Base-by-base conservation (phyloP, 1,139 yeast species). In the Blastobotrys proliferans region DNA sequence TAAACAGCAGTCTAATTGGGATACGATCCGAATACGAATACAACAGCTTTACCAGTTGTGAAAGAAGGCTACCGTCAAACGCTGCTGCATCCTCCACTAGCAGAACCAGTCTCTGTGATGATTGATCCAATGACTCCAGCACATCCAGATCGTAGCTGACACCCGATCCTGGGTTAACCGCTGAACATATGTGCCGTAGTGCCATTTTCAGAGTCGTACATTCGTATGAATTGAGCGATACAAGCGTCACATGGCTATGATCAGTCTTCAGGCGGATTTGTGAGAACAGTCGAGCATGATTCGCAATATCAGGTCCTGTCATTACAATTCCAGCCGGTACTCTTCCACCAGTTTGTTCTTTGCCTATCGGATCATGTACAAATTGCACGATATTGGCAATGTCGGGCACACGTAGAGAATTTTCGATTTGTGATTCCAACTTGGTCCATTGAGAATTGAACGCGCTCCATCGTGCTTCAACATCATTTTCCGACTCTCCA, bases 1-100 rank as follows among this genome's bases (percentile, higher is more conserved):
- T 83, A 57, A 81, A 60, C 6, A 79, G 57, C 9, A 79, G 51
- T 47, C 71, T 69, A 41, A 77, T 54, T 0, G 79, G 77, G 16
- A 66, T 49, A 33, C 45, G 50, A 3, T 50, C 42, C 6, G 69
- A 52, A 25, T 64, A 61, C 1, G 63, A 63, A 51, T 74, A 71
- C 39, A 81, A 57, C 33, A 77, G 57, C 39, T 68, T 68, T 19
- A 82, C 54, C 27, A 81, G 56, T 21, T 72, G 77, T 35, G 77
- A 68, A 18, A 82, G 57, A 2, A 79, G 67, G n/a, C 68, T 69
- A 9, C 70, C 64, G 32, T 72, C 74, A 45, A 81, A 72, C 2
- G 83, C 71, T 52, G 79, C 84, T 1, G 83, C 73, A 56, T 82
- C 87, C 53, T 81, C 84, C n/a, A 83, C 56, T 5, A 80, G 62